Evolutionary conservation across 2,329 filamentous ascomycete species (phyloP).

Genomic region (Exophiala phaeomuriformis): DNA sequence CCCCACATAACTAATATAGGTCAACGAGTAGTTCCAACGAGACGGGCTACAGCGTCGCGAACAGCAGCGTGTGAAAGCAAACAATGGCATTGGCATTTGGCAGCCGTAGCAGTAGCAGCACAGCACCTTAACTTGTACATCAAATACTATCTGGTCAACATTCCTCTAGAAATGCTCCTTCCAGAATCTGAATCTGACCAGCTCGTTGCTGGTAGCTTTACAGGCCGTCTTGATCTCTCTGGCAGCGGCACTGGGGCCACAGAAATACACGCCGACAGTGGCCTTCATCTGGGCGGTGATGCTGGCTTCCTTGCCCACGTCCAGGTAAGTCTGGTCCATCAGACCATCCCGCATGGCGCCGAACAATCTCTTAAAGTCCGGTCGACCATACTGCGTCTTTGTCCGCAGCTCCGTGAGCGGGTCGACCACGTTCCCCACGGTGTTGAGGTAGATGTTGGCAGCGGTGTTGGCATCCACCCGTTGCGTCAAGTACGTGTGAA

Average conservation of each 20-base stretch:
- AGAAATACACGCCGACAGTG: constrained; percentile 89
- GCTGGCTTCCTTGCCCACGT: constrained; percentile 66
- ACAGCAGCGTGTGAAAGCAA: too few relatives aligned
- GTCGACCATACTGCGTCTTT: constrained; percentile 88
- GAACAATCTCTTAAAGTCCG: constrained; percentile 77
- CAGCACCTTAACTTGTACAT: too few relatives aligned
- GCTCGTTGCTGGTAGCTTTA: constrained; percentile 61
- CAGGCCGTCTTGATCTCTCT: constrained; percentile 79
- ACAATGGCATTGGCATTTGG: too few relatives aligned
- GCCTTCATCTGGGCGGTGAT: constrained; percentile 53
- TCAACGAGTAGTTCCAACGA: too few relatives aligned
- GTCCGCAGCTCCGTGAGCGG: constrained; percentile 85
- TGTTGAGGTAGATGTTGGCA: constrained; percentile 95
- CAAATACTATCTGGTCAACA: too few relatives aligned
- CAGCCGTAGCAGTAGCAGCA: too few relatives aligned
- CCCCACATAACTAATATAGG: too few relatives aligned
- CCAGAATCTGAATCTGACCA: constrained; percentile 96
- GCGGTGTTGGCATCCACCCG: constrained; percentile 84
- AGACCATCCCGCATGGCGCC: constrained; percentile 82
- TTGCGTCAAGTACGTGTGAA: constrained; percentile 96
- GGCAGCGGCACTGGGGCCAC: constrained; percentile 74
- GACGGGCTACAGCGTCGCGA: too few relatives aligned
- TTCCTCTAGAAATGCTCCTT: constrained; percentile 67
- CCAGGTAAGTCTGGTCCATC: constrained; percentile 73
- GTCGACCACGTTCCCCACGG: constrained; percentile 77